Base-by-base conservation (phyloP, 2,329 filamentous ascomycete species). In the Aspergillus pseudoterreus region DNA sequence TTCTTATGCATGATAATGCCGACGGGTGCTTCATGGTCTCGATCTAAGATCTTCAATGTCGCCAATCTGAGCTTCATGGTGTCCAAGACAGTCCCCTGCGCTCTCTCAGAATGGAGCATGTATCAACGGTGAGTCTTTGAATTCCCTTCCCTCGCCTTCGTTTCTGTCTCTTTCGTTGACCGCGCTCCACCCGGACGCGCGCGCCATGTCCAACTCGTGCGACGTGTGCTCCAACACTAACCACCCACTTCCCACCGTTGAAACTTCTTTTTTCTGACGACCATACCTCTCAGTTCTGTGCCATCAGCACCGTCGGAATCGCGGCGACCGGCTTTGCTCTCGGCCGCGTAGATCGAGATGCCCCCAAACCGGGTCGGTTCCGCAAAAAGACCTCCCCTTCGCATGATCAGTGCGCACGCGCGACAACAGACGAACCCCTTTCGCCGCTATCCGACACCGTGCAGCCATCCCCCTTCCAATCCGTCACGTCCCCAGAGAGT, bases 241-340 rank as follows among this genome's bases (percentile, higher is more conserved):
- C 27, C n/a, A 22, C 32, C 35, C 27, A 19, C 24, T 15, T 6
- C 12, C 9, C 27, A 3, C 6, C n/a, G 24, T 33, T 14, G 35
- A 15, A 35, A 6, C 10, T 17, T 17, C n/a, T 33, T 30, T 30
- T 8, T 8, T 45, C 56, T 61, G 45, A 63, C 46, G 27, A 8
- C 35, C 14, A 15, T 15, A 38, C 27, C 35, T 35, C 4, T 45
- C 61, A 84, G 82, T 77, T 85, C 62, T 83, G 80, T 80, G 83
- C 82, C 63, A 73, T 82, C 67, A 81, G 81, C 74, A 83, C 81
- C 62, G 74, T 84, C 71, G 81, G 80, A 67, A 76, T 83, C 58
- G 82, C 82, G 58, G 77, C 79, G 51, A 74, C 82, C 52, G 82
- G 83, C 55, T 74, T 82, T 58, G 79, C 79, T 50, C 74, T 84